Evolutionary conservation across 2,329 filamentous ascomycete species (phyloP).

Genomic region (Parastagonospora avenae): DNA sequence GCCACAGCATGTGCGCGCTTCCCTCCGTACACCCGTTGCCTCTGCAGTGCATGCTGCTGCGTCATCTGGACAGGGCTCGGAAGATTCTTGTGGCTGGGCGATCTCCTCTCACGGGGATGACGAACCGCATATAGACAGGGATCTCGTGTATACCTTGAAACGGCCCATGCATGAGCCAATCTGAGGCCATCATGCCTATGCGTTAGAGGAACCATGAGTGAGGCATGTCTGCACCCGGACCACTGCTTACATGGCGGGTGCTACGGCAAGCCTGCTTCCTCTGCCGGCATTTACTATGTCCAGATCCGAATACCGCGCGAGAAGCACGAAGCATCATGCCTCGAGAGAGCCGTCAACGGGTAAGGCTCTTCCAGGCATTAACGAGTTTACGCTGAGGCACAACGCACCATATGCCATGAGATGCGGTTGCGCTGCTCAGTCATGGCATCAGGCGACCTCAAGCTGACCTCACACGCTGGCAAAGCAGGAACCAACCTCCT

Average conservation of each 20-base stretch:
- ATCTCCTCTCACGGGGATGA: slow-evolving; percentile 39
- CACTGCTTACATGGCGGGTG: slow-evolving; percentile 42
- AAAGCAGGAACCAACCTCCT: slow-evolving; percentile 28
- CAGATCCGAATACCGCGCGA: slow-evolving; percentile 36
- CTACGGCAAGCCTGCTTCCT: slow-evolving; percentile 44
- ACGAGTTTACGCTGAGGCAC: slow-evolving; percentile 25
- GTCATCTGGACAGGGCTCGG: slow-evolving; percentile 33
- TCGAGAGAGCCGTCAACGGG: slow-evolving; percentile 27
- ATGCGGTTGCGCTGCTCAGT: slow-evolving; percentile 5
- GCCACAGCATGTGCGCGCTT: slow-evolving; percentile 3
- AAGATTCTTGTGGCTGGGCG: slow-evolving; percentile 44
- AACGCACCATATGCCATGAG: slow-evolving; percentile 25
- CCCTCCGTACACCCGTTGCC: slow-evolving; percentile 28
- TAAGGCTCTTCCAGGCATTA: slow-evolving; percentile 37
- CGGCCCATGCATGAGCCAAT: slow-evolving; percentile 48
- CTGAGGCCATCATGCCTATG: slow-evolving; percentile 46
- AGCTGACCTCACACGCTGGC: slow-evolving; percentile 13
- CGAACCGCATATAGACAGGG: slow-evolving; percentile 48
- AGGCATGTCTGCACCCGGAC: slow-evolving; percentile 30
- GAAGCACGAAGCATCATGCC: slow-evolving; percentile 30
- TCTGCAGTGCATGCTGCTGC: slow-evolving; percentile 35
- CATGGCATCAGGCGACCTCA: slow-evolving; percentile 6
- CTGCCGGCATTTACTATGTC: slow-evolving; percentile 39
- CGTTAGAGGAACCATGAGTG: slow-evolving; percentile 38
- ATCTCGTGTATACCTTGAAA: slow-evolving; percentile 45